Evolutionary conservation across 2,329 filamentous ascomycete species (phyloP), one percentile per base, ranked within the genome.

Genomic region (Phyllosticta ampelicida): DNA sequence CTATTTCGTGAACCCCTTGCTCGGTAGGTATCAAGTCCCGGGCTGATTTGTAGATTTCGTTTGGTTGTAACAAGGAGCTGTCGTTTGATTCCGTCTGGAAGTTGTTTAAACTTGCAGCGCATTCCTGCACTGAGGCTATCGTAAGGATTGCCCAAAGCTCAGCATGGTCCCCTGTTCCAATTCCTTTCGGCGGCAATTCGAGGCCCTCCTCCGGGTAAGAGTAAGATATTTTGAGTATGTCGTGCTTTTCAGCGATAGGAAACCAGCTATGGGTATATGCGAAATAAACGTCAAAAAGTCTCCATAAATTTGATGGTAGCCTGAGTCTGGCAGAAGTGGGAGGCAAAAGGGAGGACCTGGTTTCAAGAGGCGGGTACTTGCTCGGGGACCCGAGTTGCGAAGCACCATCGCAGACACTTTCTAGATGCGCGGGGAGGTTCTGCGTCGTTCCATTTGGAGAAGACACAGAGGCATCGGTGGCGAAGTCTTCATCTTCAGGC

Each of bases 261-360:
- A 91, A 77, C 87, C 87, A 91, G 56, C 80, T 83, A 67, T 90
- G 86, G 0, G 85, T 88, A 64, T 88, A 89, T 1, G 86, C 81
- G 60, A 89, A 87, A 67, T 89, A 90, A 4, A 86, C 78, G 63
- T 90, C 85, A 48, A 90, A 73, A 3, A 90, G 76, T 2, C 78
- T 75, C 74, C 77, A 84, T 66, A 78, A 81, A 65, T 81, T 78
- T 16, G 69, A 65, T 16, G 78, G 83, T 0, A 86, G 71, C 48
- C 68, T 65, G 44, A 72, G 64, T 53, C 51, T 56, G 18, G 52
- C 36, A n/a, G 56, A 51, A 52, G 44, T 54, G 49, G 19, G 3
- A 19, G 18, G 49, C 18, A 10, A 51, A n/a, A 44, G n/a, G 16
- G 36, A 44, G 2, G 36, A 44, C 16, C 36, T 44, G 3, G n/a